phyloP scores from a whole-genome alignment of 176 grass and related monocot species.

The Phragmites australis region DNA sequence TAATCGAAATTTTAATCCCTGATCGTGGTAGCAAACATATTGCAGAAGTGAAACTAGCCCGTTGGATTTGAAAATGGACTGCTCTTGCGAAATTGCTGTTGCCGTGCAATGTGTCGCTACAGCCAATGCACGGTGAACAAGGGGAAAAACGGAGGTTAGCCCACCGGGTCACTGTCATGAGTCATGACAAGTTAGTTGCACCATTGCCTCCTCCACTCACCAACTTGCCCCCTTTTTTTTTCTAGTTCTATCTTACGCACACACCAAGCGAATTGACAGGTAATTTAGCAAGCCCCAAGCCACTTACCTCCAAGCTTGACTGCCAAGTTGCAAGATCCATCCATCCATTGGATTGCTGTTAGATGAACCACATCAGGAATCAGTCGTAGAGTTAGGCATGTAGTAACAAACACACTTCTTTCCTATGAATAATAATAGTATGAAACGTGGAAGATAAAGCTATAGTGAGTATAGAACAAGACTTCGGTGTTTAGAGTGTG shows the following conservation, averaged over 20 bases:
- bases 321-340: background rate
- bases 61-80: background rate
- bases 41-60: too few relatives aligned
- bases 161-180: background rate
- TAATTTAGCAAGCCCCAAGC: background rate
- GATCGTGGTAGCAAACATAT: too few relatives aligned
- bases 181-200: constrained; percentile 42
- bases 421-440: background rate
- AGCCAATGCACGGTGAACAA: background rate
- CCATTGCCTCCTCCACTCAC: constrained; percentile 21
- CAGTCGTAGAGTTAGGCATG: background rate
- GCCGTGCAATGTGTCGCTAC: background rate
- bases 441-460: background rate
- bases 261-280: background rate
- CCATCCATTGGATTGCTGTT: too few relatives aligned
- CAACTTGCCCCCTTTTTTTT: constrained; percentile 27
- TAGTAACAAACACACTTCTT: background rate
- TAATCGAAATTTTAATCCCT: too few relatives aligned
- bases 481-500: background rate
- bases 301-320: background rate
- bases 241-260: background rate
- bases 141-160: background rate
- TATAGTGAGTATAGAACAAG: background rate
- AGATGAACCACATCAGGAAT: background rate
- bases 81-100: background rate